Conservation (phyloP, 768 basidiomycete genomes). For the Polyporus arcularius region DNA sequence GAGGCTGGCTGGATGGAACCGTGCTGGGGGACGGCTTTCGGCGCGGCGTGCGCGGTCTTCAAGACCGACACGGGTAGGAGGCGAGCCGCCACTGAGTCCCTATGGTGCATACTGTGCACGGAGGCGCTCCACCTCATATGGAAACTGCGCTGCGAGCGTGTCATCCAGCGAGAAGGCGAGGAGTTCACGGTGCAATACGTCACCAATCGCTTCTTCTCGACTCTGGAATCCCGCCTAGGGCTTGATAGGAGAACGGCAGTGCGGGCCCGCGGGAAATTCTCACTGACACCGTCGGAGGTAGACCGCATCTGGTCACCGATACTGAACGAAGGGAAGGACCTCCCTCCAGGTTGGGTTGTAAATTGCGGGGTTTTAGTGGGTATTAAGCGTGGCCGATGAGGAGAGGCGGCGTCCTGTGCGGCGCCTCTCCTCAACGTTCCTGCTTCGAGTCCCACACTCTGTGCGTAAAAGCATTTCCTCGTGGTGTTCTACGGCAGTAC, state of each 20-base stretch:
- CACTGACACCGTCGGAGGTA: background rate
- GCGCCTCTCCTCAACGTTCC: background rate
- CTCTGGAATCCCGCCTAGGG: background rate
- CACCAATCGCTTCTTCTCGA: background rate
- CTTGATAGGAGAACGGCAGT: background rate
- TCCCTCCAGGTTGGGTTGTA: background rate
- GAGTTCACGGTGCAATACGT: background rate
- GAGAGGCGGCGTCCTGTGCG: background rate
- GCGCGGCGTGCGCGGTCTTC: background rate
- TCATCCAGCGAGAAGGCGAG: background rate
- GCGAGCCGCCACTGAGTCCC: background rate
- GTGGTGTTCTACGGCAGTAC: too few species aligned
- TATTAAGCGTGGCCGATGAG: background rate
- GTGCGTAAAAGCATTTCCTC: constrained; percentile 7
- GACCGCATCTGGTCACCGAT: background rate
- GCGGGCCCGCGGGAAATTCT: background rate
- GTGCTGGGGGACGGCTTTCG: background rate
- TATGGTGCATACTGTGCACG: background rate
- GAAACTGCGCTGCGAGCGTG: background rate
- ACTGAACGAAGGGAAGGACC: background rate
- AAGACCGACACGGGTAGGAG: background rate
- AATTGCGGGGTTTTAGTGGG: constrained; percentile 3
- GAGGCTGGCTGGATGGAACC: background rate
- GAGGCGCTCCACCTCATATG: background rate
- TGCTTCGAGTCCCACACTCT: background rate